Base-by-base conservation (phyloP, 768 basidiomycete genomes). In the Suillus clintonianus region DNA sequence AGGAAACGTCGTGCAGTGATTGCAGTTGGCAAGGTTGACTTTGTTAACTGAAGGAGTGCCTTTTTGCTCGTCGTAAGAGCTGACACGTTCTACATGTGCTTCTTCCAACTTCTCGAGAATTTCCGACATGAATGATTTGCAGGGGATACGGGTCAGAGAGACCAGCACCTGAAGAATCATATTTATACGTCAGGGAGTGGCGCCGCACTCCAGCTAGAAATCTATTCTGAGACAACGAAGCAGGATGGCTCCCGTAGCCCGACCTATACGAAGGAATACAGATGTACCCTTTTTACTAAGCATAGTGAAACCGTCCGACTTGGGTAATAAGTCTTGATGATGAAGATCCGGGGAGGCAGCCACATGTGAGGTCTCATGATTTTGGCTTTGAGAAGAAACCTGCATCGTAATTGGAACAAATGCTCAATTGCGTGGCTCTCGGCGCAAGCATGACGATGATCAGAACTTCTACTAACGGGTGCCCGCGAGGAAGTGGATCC, bases 1-100 rank as follows among this genome's bases (percentile, higher is more conserved):
- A 14, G 83, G 83, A 68, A 80, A 76, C 15, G 67, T 67, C 39
- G 72, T 75, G 63, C 75, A 73, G 65, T 76, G 73, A 32, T 77
- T 74, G n/a, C 70, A 69, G 22, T 67, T 66, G 19, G 22, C 34
- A 6, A 36, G n/a, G 50, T 32, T 27, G 34, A 27, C 19, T n/a
- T 15, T 60, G n/a, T 19, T 24, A 24, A n/a, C 10, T 0, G 51
- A 27, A 34, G 19, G 13, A 36, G 17, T 4, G 19, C 17, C 39
- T 53, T 14, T 4, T 30, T 56, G 43, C 17, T 56, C 10, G 34
- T 30, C 8, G 24, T 14, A 15, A 32, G 32, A 30, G 36, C n/a
- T 6, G 24, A 54, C 24, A 7, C 17, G 30, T 22, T 61, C 60
- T 13, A 7, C 4, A 4, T 8, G 24, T 59, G 59, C 6, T 30